Conservation (phyloP, 2,329 filamentous ascomycete genomes). For the Aspergillus aculeatinus region DNA sequence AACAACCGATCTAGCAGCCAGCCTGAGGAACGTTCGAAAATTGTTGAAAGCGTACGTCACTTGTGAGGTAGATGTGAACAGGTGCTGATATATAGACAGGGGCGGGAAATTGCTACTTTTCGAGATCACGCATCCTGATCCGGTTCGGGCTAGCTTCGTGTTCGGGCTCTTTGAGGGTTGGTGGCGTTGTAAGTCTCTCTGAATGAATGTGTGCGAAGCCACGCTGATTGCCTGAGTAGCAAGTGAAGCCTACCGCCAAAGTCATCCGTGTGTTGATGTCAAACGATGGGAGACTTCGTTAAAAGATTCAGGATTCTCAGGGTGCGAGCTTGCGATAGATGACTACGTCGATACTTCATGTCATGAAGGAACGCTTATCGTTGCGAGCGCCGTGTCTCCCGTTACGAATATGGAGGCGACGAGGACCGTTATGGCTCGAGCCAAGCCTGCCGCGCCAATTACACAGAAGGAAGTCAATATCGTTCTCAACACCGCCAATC, state of each 20-base stretch:
- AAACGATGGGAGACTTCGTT: conserved; percentile 12
- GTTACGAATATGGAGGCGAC: no score
- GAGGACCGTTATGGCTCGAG: no score
- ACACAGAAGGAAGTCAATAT: background rate
- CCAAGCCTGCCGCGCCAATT: background rate
- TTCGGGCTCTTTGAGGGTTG: conserved; percentile 18
- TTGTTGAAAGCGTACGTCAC: conserved; percentile 13
- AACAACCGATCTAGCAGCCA: conserved; percentile 3
- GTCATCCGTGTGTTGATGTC: conserved; percentile 8
- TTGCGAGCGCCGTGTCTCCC: conserved; percentile 11
- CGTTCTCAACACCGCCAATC: background rate
- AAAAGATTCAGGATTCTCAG: conserved; percentile 17
- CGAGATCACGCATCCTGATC: conserved; percentile 10
- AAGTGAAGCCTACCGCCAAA: conserved; percentile 9
- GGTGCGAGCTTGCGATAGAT: conserved; percentile 16
- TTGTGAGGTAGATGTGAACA: background rate
- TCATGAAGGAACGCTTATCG: conserved; percentile 13
- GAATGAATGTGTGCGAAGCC: background rate
- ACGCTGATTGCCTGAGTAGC: conserved; percentile 5
- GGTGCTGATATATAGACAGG: background rate
- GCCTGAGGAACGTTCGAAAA: conserved; percentile 12
- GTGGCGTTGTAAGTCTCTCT: conserved; percentile 12
- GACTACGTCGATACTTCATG: conserved; percentile 14
- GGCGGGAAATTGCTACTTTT: conserved; percentile 15
- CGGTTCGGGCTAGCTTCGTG: conserved; percentile 5